Evolutionary conservation across 2,329 filamentous ascomycete species (phyloP).

Genomic region (Sclerotinia borealis): DNA sequence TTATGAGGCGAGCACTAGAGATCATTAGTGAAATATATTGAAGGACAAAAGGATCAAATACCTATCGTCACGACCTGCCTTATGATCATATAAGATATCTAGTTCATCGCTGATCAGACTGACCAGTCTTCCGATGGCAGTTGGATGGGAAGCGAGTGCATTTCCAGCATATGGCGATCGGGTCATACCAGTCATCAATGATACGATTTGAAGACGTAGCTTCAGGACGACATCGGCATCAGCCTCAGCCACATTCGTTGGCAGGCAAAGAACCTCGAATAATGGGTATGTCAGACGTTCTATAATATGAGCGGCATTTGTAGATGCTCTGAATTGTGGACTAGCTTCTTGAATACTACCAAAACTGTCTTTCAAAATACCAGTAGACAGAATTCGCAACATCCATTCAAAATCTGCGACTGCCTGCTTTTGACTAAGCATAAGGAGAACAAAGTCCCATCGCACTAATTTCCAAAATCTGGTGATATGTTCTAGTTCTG

Average conservation of each 20-base stretch:
- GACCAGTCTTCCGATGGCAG: slow-evolving; percentile 68
- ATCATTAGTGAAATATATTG: slow-evolving; percentile 1
- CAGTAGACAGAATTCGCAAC: slow-evolving; percentile 61
- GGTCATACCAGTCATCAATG: slow-evolving; percentile 54
- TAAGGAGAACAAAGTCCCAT: slow-evolving; percentile 58
- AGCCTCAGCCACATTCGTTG: slow-evolving; percentile 23
- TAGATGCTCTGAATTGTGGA: slow-evolving; percentile 35
- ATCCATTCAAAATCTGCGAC: slow-evolving; percentile 56
- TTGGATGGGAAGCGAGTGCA: slow-evolving; percentile 62
- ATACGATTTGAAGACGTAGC: slow-evolving; percentile 37
- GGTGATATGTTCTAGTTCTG: slow-evolving; percentile 30
- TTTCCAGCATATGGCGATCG: slow-evolving; percentile 55
- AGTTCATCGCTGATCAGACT: slow-evolving; percentile 70
- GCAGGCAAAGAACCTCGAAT: slow-evolving; percentile 37
- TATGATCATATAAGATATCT: slow-evolving; percentile 48
- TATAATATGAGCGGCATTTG: slow-evolving; percentile 32
- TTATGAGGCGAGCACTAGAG: slow-evolving; percentile 44
- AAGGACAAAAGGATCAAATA: slow-evolving; percentile 16
- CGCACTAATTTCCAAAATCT: slow-evolving; percentile 64
- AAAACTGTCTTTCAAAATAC: slow-evolving; percentile 56
- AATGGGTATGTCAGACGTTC: slow-evolving; percentile 39
- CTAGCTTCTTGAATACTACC: slow-evolving; percentile 53
- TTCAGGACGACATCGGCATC: slow-evolving; percentile 23
- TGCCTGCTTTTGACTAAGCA: slow-evolving; percentile 62
- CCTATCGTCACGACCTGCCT: slow-evolving; percentile 37